phyloP scores from a whole-genome alignment of 192 early-diverging fungal genomes.

The Backusella luteola region DNA sequence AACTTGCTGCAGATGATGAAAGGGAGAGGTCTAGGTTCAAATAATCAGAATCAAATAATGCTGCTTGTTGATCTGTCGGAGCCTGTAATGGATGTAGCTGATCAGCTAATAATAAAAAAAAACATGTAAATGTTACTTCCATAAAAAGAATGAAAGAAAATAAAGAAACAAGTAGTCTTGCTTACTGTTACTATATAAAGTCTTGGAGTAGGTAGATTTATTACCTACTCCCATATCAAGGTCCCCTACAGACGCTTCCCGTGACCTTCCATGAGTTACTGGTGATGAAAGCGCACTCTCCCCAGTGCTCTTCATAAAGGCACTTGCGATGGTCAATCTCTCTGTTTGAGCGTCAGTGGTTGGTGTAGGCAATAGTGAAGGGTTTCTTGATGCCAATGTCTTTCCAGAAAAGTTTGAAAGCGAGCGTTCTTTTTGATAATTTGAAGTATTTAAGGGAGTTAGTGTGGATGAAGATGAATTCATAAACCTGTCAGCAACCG shows the following conservation, averaged over 20 bases:
- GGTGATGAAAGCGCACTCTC: background rate
- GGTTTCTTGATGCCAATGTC: background rate
- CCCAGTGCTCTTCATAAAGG: constrained; percentile 11
- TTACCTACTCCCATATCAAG: constrained; percentile 10
- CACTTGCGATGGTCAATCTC: constrained; percentile 13
- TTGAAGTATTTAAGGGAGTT: background rate
- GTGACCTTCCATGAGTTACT: background rate
- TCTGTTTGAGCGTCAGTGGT: background rate
- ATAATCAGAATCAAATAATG: constrained; percentile 14
- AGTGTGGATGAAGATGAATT: background rate
- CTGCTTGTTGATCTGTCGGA: constrained; percentile 1
- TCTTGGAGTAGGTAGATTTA: background rate
- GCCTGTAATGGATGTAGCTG: constrained; percentile 6
- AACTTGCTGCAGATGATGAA: constrained; percentile 2
- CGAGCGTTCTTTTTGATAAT: constrained; percentile 9
- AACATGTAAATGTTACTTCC: background rate
- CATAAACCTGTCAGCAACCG: constrained; percentile 30
- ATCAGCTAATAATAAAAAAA: background rate
- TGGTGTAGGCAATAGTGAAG: background rate
- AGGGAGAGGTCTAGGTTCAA: constrained; percentile 18
- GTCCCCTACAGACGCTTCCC: background rate
- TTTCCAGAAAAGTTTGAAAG: constrained; percentile 17
- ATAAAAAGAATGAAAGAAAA: background rate
- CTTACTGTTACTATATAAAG: constrained; percentile 5
- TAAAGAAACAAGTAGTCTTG: background rate